Evolutionary conservation across 1,284 basidiomycete genomes (phyloP), one percentile per base, ranked within the genome.

Genomic region (Coniferiporia weirii): DNA sequence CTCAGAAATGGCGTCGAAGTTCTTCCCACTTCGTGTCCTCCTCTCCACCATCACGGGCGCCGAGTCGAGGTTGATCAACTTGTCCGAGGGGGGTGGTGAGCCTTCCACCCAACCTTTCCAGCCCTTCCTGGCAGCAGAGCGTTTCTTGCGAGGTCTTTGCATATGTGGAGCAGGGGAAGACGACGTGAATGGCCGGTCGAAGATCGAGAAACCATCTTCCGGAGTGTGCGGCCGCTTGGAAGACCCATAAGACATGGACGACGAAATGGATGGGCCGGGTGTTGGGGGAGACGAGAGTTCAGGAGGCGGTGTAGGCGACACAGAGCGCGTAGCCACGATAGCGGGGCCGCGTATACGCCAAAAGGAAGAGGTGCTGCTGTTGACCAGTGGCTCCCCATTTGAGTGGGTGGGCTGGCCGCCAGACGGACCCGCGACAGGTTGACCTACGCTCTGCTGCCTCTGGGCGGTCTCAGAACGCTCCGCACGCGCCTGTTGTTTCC

Each of bases 41-140:
- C 89, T 74, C 72, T 89, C 87, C 61, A 79, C 72, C 17, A 83
- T 73, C 27, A 81, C 70, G 19, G 78, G 74, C 53, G 87, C 83
- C 59, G 79, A 75, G 68, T 91, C 83, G 66, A 89, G 79, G 65
- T 91, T 91, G 72, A 89, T 92, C 59, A 89, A 73, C 69, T 86
- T 91, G 66, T 84, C 84, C 20, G 85, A 89, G 7, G 90, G 89
- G 51, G 82, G 85, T 7, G 89, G 86, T 10, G 86, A 89, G 63
- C 86, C 87, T 73, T 89, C 89, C 17, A 90, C 85, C 89, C 89
- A 91, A 54, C 88, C 88, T 73, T 89, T 92, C 83, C 91, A 94
- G 44, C 88, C 90, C 68, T 88, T 89, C 69, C 79, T 83, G 38
- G 83, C 85, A 0, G 84, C 85, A 19, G 80, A 75, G 27, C 89